Conservation (phyloP, 1,284 basidiomycete genomes). For the Cystobasidium sp. region DNA sequence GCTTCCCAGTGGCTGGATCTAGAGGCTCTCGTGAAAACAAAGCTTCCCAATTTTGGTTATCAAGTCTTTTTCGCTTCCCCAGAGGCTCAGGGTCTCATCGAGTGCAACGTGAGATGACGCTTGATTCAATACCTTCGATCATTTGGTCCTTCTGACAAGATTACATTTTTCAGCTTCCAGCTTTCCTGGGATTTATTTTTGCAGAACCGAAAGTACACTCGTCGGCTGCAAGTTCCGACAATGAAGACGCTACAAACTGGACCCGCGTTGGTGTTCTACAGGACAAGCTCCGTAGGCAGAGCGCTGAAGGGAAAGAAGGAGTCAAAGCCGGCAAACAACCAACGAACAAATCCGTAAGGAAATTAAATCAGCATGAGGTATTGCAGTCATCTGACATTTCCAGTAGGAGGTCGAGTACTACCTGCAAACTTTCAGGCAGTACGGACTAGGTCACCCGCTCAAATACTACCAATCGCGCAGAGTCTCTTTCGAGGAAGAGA, state of each 20-base stretch:
- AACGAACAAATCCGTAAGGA: too few species aligned
- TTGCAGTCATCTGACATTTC: background rate
- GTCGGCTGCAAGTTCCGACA: background rate
- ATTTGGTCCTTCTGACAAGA: background rate
- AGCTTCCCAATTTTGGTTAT: conserved; percentile 51
- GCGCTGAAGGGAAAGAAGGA: background rate
- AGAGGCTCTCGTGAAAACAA: conserved; percentile 43
- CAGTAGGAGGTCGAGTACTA: conserved; percentile 49
- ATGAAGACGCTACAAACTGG: background rate
- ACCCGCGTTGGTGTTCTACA: background rate
- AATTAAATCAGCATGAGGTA: too few species aligned
- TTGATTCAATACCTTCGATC: background rate
- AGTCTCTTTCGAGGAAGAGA: conserved; percentile 46
- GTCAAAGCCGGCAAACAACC: too few species aligned
- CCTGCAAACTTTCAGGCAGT: conserved; percentile 40
- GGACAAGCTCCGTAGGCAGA: background rate
- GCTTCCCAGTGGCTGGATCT: conserved; percentile 21
- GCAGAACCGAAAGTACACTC: background rate
- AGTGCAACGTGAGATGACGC: conserved; percentile 15
- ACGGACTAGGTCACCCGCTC: conserved; percentile 45
- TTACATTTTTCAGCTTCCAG: conserved; percentile 43
- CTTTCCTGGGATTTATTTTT: conserved; percentile 39
- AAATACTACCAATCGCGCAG: conserved; percentile 50
- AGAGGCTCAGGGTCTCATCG: conserved; percentile 8
- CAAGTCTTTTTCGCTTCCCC: conserved; percentile 46